A percentile compares a stretch with the other conserved stretches of the same genome.
Evolutionary conservation across 306 rosid genomes (phyloP).

Genomic region (Ormosia emarginata): DNA sequence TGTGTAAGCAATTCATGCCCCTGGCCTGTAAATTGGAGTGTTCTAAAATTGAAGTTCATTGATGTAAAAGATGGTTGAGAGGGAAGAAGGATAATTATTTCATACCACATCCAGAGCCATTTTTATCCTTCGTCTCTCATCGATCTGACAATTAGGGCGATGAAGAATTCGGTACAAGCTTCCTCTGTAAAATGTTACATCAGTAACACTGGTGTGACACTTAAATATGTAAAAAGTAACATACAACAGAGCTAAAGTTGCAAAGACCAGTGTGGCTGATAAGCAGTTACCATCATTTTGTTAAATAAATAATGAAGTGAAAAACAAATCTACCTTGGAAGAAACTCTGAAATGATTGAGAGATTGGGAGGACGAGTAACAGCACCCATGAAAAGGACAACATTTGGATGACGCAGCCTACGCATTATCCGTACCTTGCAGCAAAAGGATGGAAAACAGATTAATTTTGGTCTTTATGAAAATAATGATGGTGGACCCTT

Average conservation of each 20-base stretch:
- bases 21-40: slow-evolving; percentile 67
- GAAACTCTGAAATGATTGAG: slow-evolving; percentile 92
- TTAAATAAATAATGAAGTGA: not conserved
- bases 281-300: not conserved
- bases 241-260: slow-evolving; percentile 12
- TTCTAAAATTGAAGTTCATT: slow-evolving; percentile 19
- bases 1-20: slow-evolving; percentile 99
- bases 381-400: slow-evolving; percentile 98
- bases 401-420: slow-evolving; percentile 92
- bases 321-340: slow-evolving; percentile 71
- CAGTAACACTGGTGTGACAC: not conserved
- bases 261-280: slow-evolving; percentile 9
- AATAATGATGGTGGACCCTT: slow-evolving; percentile 5
- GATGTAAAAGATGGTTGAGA: slow-evolving; percentile 2
- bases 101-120: slow-evolving; percentile 99
- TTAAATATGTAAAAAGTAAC: slow-evolving; percentile 6
- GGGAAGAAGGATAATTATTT: slow-evolving; percentile 12
- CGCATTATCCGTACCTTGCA: slow-evolving; percentile 96
- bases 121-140: slow-evolving; percentile 87
- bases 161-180: slow-evolving; percentile 88
- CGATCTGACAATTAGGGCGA: slow-evolving; percentile 84
- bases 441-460: slow-evolving; percentile 24
- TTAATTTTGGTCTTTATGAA: slow-evolving; percentile 8
- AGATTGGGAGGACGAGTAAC: slow-evolving; percentile 97
- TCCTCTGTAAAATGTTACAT: slow-evolving; percentile 59